phyloP scores from a whole-genome alignment of 2,329 filamentous ascomycete genomes.

The Aspergillus bombycis region DNA sequence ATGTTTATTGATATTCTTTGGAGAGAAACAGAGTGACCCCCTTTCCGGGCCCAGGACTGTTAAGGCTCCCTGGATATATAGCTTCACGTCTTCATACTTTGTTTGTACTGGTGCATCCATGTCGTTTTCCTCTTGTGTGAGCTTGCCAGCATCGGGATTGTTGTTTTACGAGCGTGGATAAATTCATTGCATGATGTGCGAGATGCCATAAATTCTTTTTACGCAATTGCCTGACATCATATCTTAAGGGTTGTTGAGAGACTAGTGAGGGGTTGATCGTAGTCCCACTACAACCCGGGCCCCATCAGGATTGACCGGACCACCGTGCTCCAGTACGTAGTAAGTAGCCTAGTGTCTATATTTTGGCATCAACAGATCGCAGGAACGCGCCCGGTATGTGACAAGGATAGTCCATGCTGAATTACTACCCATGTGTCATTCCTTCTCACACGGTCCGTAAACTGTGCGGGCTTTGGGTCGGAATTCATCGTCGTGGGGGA shows the following conservation, averaged over 20 bases:
- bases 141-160: neutral
- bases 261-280: neutral
- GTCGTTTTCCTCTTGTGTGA: neutral
- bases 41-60: neutral
- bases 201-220: neutral
- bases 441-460: no score
- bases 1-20: slow-evolving; percentile 3
- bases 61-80: neutral
- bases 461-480: neutral
- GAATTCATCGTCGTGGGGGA: neutral
- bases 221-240: slow-evolving; percentile 7
- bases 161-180: neutral
- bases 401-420: no score
- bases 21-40: neutral
- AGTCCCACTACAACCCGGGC: neutral
- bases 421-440: no score
- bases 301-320: neutral
- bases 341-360: no score
- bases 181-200: neutral
- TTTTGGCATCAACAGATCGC: neutral
- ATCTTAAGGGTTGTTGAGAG: neutral
- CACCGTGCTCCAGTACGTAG: neutral
- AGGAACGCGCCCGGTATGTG: neutral
- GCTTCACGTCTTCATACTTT: neutral
- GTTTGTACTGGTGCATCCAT: neutral